These are phyloP conservation scores for Leonotis leonurus DNA, from an alignment of 257 asterid genomes.

Conservation along the genomic window DNA sequence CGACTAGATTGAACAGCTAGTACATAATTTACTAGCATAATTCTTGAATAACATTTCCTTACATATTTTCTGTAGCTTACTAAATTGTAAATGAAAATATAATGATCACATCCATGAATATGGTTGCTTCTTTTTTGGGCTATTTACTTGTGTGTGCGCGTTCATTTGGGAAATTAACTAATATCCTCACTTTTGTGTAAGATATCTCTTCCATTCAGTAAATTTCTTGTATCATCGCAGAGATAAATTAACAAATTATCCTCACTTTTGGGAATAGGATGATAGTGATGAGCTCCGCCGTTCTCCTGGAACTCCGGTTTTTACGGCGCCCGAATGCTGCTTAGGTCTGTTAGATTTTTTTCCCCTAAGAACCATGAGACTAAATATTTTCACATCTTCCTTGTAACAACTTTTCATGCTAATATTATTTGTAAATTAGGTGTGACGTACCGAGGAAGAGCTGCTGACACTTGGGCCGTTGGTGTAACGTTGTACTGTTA, in stretches of 20 bases:
- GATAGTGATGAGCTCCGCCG: conserved; percentile 91
- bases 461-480: conserved; percentile 93
- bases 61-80: background rate
- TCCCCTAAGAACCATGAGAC: background rate
- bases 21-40: no score
- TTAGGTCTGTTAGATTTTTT: conserved; percentile 50
- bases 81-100: background rate
- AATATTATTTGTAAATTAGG: conserved; percentile 29
- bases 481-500: conserved; percentile 82
- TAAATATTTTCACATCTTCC: background rate
- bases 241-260: no score
- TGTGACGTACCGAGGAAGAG: conserved; percentile 53
- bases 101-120: background rate
- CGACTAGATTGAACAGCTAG: background rate
- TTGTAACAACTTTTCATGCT: background rate
- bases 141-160: no score
- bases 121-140: no score
- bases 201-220: no score
- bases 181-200: no score
- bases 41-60: background rate
- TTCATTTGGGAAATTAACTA: no score
- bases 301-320: conserved; percentile 98
- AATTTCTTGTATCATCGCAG: no score
- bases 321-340: conserved; percentile 99
- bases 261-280: conserved; percentile 38